Percentiles rank a stretch among this genome's conserved stretches.
These are phyloP conservation scores for Botrytis aclada DNA, from an alignment of 2,329 filamentous ascomycete species.

Conservation along the genomic window DNA sequence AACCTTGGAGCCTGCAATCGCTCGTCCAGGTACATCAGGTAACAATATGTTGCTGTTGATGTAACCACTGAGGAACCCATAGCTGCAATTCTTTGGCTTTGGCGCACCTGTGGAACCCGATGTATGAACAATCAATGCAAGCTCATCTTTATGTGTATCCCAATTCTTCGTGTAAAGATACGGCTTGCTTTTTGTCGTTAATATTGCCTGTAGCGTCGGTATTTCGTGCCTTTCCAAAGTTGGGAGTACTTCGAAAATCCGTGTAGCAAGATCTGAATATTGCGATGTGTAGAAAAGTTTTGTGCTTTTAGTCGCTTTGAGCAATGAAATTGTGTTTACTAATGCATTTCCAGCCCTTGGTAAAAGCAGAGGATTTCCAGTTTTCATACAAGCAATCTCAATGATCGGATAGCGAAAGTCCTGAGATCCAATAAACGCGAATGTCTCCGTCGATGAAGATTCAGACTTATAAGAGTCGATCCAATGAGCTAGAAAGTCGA, in stretches of 20 bases:
- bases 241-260: conserved; percentile 3
- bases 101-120: conserved; percentile 57
- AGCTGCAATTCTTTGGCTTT: conserved; percentile 53
- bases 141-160: conserved; percentile 39
- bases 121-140: conserved; percentile 37
- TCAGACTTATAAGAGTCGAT: conserved; percentile 18
- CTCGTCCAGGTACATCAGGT: conserved; percentile 9
- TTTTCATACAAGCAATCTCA: conserved; percentile 19
- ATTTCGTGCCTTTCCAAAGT: conserved; percentile 21
- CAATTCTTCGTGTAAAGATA: conserved; percentile 40
- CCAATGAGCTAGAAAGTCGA: conserved; percentile 30
- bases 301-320: conserved; percentile 22
- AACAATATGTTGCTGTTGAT: conserved; percentile 31
- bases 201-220: conserved; percentile 34
- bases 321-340: conserved; percentile 24
- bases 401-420: conserved; percentile 30
- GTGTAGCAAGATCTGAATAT: conserved; percentile 15
- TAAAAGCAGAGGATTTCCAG: conserved; percentile 24
- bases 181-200: conserved; percentile 21
- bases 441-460: conserved; percentile 3
- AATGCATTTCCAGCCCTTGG: conserved; percentile 27
- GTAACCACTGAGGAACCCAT: conserved; percentile 40
- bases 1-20: background rate
- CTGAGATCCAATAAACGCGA: conserved; percentile 29
- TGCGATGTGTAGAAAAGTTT: conserved; percentile 23